phyloP scores from a whole-genome alignment of 208 protist genomes.

The Trypanosoma rangeli region DNA sequence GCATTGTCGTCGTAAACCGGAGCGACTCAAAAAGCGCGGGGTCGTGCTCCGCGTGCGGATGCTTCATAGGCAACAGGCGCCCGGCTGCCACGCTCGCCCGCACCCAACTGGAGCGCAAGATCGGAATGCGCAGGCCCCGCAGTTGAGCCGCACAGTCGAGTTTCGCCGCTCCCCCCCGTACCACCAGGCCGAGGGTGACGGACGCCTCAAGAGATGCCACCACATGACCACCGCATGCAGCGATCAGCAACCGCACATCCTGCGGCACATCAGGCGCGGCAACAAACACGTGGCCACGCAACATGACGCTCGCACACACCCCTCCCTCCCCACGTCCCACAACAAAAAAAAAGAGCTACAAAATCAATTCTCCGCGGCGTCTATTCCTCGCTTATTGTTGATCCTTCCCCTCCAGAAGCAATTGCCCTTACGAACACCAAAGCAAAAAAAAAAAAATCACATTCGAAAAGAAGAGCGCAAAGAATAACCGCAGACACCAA shows the following conservation, averaged over 20 bases:
- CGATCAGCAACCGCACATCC: slow-evolving; percentile 35
- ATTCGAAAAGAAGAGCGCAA: background rate
- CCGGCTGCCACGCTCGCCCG: slow-evolving; percentile 32
- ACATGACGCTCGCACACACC: slow-evolving; percentile 9
- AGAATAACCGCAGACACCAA: background rate
- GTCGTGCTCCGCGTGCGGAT: slow-evolving; percentile 37
- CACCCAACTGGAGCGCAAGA: slow-evolving; percentile 60
- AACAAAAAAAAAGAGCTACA: background rate
- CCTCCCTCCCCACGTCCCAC: background rate
- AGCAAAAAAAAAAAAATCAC: background rate
- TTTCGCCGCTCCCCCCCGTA: slow-evolving; percentile 9
- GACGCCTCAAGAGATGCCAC: slow-evolving; percentile 30
- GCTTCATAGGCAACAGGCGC: slow-evolving; percentile 14
- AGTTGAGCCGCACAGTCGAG: slow-evolving; percentile 9
- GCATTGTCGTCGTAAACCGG: slow-evolving; percentile 64
- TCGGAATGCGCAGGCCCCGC: slow-evolving; percentile 41
- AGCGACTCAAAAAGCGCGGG: slow-evolving; percentile 49
- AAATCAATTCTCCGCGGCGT: background rate
- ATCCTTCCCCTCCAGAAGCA: background rate
- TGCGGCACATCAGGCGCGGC: slow-evolving; percentile 33
- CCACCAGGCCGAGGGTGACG: slow-evolving; percentile 42
- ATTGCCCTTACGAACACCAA: background rate
- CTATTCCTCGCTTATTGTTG: background rate
- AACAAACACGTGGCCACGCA: slow-evolving; percentile 42
- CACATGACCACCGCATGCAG: slow-evolving; percentile 41